A percentile compares a stretch with the other conserved stretches of the same genome.
Evolutionary conservation across 2,329 filamentous ascomycete genomes (phyloP).

Genomic region (Talaromyces sp.): DNA sequence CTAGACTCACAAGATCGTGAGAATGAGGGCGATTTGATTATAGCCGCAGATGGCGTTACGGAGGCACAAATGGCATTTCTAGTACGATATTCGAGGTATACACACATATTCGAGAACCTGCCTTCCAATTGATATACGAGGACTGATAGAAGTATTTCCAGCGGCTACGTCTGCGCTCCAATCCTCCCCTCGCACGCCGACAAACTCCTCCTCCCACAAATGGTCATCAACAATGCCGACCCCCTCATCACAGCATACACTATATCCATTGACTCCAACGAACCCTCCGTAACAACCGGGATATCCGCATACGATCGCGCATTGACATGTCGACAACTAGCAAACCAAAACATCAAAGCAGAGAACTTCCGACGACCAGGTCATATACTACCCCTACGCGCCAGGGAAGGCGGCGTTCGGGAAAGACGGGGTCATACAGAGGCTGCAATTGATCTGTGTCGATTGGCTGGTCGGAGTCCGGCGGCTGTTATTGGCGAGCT

Average conservation of each 20-base stretch:
- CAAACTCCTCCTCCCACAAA: conserved; percentile 74
- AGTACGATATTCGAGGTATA: conserved; percentile 71
- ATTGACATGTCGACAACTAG: conserved; percentile 72
- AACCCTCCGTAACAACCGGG: conserved; percentile 73
- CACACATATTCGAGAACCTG: neutral
- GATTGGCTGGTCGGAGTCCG: conserved; percentile 68
- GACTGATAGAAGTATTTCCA: conserved; percentile 22
- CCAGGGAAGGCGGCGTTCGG: conserved; percentile 72
- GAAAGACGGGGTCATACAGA: conserved; percentile 84
- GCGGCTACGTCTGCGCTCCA: conserved; percentile 87
- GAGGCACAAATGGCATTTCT: conserved; percentile 93
- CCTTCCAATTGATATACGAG: neutral
- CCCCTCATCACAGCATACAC: conserved; percentile 91
- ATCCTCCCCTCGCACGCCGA: conserved; percentile 64
- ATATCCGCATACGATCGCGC: conserved; percentile 86
- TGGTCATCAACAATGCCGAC: conserved; percentile 77
- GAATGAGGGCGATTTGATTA: conserved; percentile 97
- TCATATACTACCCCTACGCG: conserved; percentile 81
- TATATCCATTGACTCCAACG: conserved; percentile 73
- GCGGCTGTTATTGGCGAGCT: conserved; percentile 87
- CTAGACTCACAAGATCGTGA: conserved; percentile 89
- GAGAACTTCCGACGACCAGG: conserved; percentile 73
- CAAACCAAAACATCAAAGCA: conserved; percentile 55
- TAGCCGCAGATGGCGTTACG: conserved; percentile 79
- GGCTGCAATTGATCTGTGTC: conserved; percentile 84